phyloP scores from a whole-genome alignment of 1,284 basidiomycete genomes.

The Sphaerobolus stellatus region DNA sequence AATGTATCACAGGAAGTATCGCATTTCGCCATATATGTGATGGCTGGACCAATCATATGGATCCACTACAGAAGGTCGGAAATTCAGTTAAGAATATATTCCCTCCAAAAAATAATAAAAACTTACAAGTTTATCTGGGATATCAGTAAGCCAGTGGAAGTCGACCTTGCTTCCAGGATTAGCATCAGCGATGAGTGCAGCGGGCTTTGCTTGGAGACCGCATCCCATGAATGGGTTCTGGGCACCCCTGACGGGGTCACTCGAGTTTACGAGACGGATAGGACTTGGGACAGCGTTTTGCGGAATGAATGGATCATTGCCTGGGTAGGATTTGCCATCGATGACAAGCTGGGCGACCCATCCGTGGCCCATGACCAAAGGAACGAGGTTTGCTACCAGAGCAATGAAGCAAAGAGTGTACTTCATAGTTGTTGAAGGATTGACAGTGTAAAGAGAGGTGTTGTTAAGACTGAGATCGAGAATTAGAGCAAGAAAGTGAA shows the following conservation, averaged over 20 bases:
- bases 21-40: conserved; percentile 72
- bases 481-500: too few species aligned
- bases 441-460: too few species aligned
- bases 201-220: conserved; percentile 53
- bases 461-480: too few species aligned
- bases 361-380: conserved; percentile 55
- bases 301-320: conserved; percentile 47
- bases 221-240: conserved; percentile 60
- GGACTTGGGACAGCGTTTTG: conserved; percentile 40
- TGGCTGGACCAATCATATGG: conserved; percentile 67
- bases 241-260: conserved; percentile 63
- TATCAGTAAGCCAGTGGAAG: conserved; percentile 60
- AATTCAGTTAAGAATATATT: conserved; percentile 1
- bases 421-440: conserved; percentile 10
- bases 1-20: conserved; percentile 57
- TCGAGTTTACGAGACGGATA: conserved; percentile 58
- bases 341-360: conserved; percentile 52
- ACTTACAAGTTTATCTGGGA: conserved; percentile 48
- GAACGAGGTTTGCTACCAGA: conserved; percentile 8
- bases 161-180: conserved; percentile 61
- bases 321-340: conserved; percentile 53
- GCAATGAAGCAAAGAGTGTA: conserved; percentile 7
- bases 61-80: conserved; percentile 57
- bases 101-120: conserved; percentile 2
- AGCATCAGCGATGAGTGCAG: conserved; percentile 52